Evolutionary conservation across 441 rosid species (phyloP).

Genomic region (Eruca vesicaria): DNA sequence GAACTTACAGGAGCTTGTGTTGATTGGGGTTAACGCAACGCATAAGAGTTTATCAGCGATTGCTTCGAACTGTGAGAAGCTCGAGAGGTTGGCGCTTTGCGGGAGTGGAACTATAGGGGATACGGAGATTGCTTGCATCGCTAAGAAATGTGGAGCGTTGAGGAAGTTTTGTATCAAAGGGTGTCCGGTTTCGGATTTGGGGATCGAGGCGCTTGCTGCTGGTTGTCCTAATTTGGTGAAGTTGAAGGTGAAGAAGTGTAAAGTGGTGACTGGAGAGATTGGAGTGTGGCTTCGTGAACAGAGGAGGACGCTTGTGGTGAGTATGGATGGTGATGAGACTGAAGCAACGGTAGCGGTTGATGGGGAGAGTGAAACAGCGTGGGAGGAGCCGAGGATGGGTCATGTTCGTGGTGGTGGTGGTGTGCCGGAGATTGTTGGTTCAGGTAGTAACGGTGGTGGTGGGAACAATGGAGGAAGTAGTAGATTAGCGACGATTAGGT

Average conservation of each 20-base stretch:
- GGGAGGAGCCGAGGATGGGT: slow-evolving; percentile 34
- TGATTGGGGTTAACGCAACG: slow-evolving; percentile 60
- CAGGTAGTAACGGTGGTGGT: slow-evolving; percentile 33
- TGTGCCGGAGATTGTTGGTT: slow-evolving; percentile 35
- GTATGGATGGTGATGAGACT: slow-evolving; percentile 45
- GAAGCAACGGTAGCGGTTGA: slow-evolving; percentile 32
- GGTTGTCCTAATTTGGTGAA: slow-evolving; percentile 65
- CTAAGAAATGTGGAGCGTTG: slow-evolving; percentile 48
- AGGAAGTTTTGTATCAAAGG: slow-evolving; percentile 65
- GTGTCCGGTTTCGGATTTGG: slow-evolving; percentile 51
- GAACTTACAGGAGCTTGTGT: slow-evolving; percentile 58
- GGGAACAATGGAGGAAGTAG: slow-evolving; percentile 47
- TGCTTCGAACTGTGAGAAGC: slow-evolving; percentile 47
- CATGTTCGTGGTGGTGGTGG: slow-evolving; percentile 4
- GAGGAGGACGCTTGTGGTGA: slow-evolving; percentile 47
- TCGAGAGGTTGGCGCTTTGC: slow-evolving; percentile 59
- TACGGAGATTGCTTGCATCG: slow-evolving; percentile 49
- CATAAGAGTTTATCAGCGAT: slow-evolving; percentile 41
- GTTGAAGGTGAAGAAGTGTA: slow-evolving; percentile 62
- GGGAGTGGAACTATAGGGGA: slow-evolving; percentile 60
- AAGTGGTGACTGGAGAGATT: slow-evolving; percentile 46
- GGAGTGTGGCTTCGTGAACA: slow-evolving; percentile 50
- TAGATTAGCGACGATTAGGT: slow-evolving; percentile 50
- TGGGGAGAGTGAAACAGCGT: slow-evolving; percentile 37
- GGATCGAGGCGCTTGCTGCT: slow-evolving; percentile 50